phyloP scores from a whole-genome alignment of 2,329 filamentous ascomycete species.

The Ophiostoma ulmi region DNA sequence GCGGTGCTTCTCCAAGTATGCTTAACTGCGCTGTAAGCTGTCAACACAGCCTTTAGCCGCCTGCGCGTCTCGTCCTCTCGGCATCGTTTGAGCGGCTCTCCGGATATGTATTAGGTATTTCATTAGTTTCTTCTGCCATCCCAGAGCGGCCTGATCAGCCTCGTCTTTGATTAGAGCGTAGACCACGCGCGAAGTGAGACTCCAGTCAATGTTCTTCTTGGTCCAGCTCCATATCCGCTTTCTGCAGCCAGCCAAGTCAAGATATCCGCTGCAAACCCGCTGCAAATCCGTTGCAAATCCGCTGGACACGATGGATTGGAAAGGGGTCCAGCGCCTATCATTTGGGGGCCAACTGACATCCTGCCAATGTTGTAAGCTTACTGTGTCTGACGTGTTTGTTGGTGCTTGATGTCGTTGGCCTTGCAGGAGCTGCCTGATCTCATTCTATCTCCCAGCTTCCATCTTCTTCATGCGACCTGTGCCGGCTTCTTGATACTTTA shows the following conservation, averaged over 20 bases:
- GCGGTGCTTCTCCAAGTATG: background rate
- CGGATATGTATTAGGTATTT: background rate
- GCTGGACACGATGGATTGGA: background rate
- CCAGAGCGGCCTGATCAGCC: background rate
- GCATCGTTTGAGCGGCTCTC: background rate
- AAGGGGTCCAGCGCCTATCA: conserved; percentile 3
- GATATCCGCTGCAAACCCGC: background rate
- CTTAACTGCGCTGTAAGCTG: background rate
- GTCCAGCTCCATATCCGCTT: background rate
- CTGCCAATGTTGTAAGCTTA: background rate
- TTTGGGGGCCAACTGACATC: conserved; percentile 1
- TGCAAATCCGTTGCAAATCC: background rate
- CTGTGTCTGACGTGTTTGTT: conserved; percentile 1
- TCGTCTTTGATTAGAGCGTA: background rate
- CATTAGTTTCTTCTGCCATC: background rate
- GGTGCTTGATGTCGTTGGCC: background rate
- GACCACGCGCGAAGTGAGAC: background rate
- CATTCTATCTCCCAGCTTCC: background rate
- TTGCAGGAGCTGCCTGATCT: background rate
- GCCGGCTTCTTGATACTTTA: background rate
- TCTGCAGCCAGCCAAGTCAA: background rate
- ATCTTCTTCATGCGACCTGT: background rate
- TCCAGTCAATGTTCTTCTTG: background rate
- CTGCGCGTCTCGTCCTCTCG: background rate
- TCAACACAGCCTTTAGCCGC: background rate